Evolutionary conservation across 2,329 filamentous ascomycete genomes (phyloP), one percentile per base, ranked within the genome.

Genomic region (Decorospora gaudefroyi): DNA sequence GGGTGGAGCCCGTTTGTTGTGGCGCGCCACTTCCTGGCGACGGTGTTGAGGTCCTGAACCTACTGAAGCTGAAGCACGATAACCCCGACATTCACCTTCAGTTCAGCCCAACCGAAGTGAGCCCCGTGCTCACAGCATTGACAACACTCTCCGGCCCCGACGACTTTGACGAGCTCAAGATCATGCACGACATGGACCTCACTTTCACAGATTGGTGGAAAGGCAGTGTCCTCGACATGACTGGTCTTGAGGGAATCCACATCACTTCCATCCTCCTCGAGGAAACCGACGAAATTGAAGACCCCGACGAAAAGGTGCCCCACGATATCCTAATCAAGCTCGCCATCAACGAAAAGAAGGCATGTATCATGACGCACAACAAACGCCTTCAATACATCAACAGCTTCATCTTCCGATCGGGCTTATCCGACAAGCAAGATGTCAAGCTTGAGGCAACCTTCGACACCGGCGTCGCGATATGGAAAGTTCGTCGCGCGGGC

Each of bases 1-100:
- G 27, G 17, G 23, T 44, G 6, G 45, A 49, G 30, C 45, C 40
- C 7, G 27, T 43, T 11, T 43, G 39, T 22, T 35, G 29, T 22
- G 16, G 19, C 11, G 28, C 30, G 12, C 19, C 39, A 12, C 29
- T 49, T n/a, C 30, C 35, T 22, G 29, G 8, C 3, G 2, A 32
- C 5, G 45, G 45, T 17, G 45, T 49, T 13, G 40, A 49, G 11
- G 18, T 33, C 12, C 29, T 40, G 5, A 12, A 26, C 5, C 9
- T 49, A 6, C n/a, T 44, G 15, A 22, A 35, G 35, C 18, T 29
- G 5, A 19, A 32, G 9, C 23, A 40, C 13, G 3, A 5, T 8
- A 43, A 19, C n/a, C 6, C 34, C 11, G 13, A 23, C 5, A 39
- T 48, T 16, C 34, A 43, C 13, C 34, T 48, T 3, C 22, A 39